Evolutionary conservation across 2,329 filamentous ascomycete genomes (phyloP), one percentile per base, ranked within the genome.

Genomic region (Plenodomus biglobosus): DNA sequence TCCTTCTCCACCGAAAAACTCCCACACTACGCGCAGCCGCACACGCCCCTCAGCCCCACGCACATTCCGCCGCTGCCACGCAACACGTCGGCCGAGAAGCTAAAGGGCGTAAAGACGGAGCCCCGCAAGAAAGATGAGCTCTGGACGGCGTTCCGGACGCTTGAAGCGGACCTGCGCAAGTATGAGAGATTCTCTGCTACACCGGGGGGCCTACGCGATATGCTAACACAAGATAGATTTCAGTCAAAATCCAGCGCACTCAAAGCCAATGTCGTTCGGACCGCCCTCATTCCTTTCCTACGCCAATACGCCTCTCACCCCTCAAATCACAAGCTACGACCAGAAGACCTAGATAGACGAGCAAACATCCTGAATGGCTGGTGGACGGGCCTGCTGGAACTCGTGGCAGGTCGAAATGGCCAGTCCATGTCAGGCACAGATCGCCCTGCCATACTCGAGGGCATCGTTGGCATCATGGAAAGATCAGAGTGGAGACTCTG

Each of bases 381-480:
- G 92, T 96, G 92, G 92, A 86, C 80, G 37, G 85, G 83, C 1
- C 76, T 96, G 34, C 74, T 96, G 46, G 90, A 94, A 50, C 84
- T 95, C 77, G 80, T 96, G 19, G 85, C 91, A 56, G 87, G 87
- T 24, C 81, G 82, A 52, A 83, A 86, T 65, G 85, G 86, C 46
- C 87, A 90, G 61, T 86, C 87, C 2, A 85, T 96, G 13, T 85
- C 90, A 1, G 89, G 89, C 10, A 86, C 90, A n/a, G 92, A 96
- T 64, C 80, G 90, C 24, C 89, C 90, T 0, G 81, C 85, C 2
- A 83, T 95, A 37, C 80, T 95, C 24, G 91, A 96, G 65, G 87
- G 85, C 4, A 80, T 88, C 18, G 85, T 86, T 40, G 83, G 87
- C 44, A 84, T 96, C 65, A 95, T 96, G 91, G 87, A 87, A 72